Base-by-base conservation (phyloP, 192 early-diverging fungal genomes). In the Podila epicladia region DNA sequence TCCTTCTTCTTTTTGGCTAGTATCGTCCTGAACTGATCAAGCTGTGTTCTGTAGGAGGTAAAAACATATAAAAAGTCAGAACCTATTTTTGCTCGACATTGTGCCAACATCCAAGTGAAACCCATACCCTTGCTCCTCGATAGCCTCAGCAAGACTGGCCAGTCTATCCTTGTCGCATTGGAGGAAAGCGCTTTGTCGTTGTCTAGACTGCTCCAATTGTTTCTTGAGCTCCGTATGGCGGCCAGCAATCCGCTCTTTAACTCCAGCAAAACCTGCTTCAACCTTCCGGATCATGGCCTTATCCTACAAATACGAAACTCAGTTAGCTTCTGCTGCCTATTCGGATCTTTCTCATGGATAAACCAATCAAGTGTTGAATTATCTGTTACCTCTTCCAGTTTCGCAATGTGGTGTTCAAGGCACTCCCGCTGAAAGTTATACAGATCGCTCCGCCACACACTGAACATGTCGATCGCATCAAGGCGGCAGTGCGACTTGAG, bases 111-210 rank as follows among this genome's bases (percentile, higher is more conserved):
- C 8, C 41, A 9, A 64, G 17, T 9, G 5, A 35, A 12, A 26
- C 4, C 17, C n/a, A 69, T 73, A 80, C 77, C 77, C 77, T 64
- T 72, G 77, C 29, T 80, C 77, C 28, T 80, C 77, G 29, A 72
- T 71, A n/a, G 70, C 66, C 37, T 80, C 77, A 7, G 77, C 71
- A 59, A 80, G 66, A 59, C 48, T 68, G 31, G 60, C 71, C 22
- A 80, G 58, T 29, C 72, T 71, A 9, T 72, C 77, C 62, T 80
- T 80, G 33, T 80, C 77, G 28, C 70, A 72, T 6, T 69, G 37
- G 11, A 69, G 59, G 60, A 73, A 80, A n/a, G 71, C 62, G 9
- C 62, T 62, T 26, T 69, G 71, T 1, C 77, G 65, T 17, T 68
- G 53, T 8, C 65, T 69, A 31, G 77, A 71, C 22, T 72, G 38